Evolutionary conservation across 352 stramenopile genomes (phyloP).

Genomic region (Phytophthora capsici): DNA sequence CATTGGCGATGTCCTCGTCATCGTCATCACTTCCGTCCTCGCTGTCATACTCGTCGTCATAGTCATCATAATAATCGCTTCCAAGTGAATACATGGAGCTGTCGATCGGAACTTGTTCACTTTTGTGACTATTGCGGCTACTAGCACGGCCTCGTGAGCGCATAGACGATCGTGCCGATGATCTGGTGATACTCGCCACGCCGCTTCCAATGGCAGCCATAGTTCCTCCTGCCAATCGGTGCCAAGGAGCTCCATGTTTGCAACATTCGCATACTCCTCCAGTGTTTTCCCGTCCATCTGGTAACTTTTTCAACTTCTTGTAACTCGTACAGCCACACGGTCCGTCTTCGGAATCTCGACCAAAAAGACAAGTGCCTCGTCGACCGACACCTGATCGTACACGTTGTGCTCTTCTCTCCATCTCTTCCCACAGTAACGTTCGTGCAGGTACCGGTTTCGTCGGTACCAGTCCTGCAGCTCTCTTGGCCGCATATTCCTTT

Average conservation of each 20-base stretch:
- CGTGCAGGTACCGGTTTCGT: conserved; percentile 72
- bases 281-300: conserved; percentile 48
- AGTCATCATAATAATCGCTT: conserved; percentile 56
- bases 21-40: conserved; percentile 51
- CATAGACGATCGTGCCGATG: conserved; percentile 19
- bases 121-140: conserved; percentile 43
- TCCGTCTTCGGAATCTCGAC: conserved; percentile 42
- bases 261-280: conserved; percentile 77
- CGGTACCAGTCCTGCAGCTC: conserved; percentile 74
- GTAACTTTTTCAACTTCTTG: conserved; percentile 50
- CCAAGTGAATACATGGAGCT: conserved; percentile 44
- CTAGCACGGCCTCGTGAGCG: conserved; percentile 31
- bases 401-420: conserved; percentile 55
- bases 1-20: conserved; percentile 78
- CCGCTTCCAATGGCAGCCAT: conserved; percentile 40
- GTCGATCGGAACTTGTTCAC: conserved; percentile 19
- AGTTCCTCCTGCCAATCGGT: conserved; percentile 60
- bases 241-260: conserved; percentile 72
- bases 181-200: conserved; percentile 10
- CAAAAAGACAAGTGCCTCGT: conserved; percentile 75
- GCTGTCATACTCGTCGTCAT: conserved; percentile 51
- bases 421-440: conserved; percentile 84
- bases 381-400: conserved; percentile 38
- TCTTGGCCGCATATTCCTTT: conserved; percentile 84
- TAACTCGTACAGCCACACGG: conserved; percentile 71